Base-by-base conservation (phyloP, 768 basidiomycete genomes). In the Basidioascus undulatus region DNA sequence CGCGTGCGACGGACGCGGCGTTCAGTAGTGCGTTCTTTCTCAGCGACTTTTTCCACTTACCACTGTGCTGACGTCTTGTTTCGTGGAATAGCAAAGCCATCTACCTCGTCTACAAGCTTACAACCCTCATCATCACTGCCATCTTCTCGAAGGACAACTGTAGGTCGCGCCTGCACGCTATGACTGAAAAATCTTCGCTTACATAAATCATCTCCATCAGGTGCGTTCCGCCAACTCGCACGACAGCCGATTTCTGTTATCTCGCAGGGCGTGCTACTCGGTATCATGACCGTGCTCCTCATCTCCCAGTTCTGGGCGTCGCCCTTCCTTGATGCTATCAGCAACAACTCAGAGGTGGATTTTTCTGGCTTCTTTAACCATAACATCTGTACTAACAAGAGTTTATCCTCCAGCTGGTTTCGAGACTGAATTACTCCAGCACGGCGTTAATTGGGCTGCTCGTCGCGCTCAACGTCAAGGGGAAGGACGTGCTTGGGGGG, bases 31-130 rank as follows among this genome's bases (percentile, higher is more conserved):
- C 41, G 15, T 47, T 12, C n/a, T n/a, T n/a, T n/a, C n/a, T n/a
- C n/a, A n/a, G 9, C 12, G 11, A 12, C 24, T 39, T 39, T 26
- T 24, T 9, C 11, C 13, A 11, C 37, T 9, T 24, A 24, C 24
- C 25, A 8, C 24, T 21, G 26, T 21, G 26, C 8, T 26, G 11
- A 19, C 19, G 13, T 19, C 24, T 13, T 39, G 11, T 39, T 26
- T n/a, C n/a, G n/a, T n/a, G n/a, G n/a, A n/a, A n/a, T 24, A 39
- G 37, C 50, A 64, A 72, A 51, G 66, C 73, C 1, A 64, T 62
- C 12, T 74, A 70, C 49, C 64, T 78, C n/a, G 63, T 70, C 45
- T 69, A 74, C 16, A 82, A 80, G 54, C 65, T 81, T 34, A 66
- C 67, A 48, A 68, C 71, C 13, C 61, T 80, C 6, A 55, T 77